Evolutionary conservation across 1,284 basidiomycete genomes (phyloP), one percentile per base, ranked within the genome.

Genomic region (Grifola frondosa): DNA sequence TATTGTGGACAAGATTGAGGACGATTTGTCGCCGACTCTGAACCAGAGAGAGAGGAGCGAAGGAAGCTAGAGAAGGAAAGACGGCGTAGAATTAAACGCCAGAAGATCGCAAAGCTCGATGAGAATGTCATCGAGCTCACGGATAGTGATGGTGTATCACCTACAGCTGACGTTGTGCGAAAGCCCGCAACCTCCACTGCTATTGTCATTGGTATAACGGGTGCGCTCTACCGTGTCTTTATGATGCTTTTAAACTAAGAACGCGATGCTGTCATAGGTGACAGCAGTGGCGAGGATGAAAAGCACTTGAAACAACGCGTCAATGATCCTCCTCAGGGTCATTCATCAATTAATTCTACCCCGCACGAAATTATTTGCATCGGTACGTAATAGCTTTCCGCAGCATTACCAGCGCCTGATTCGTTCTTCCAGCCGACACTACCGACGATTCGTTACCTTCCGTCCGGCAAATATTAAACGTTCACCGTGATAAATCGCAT

Each of bases 11-110:
- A n/a, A n/a, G n/a, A n/a, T n/a, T n/a, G n/a, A n/a, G n/a, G n/a
- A n/a, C n/a, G n/a, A n/a, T n/a, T n/a, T 23, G 70, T 84, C 3
- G 77, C 78, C 25, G 83, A 87, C 62, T 85, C 83, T 0, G 84
- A 85, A 59, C 81, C 81, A 17, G 83, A 86, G 58, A 68, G 82
- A 44, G 74, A 77, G 49, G 63, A 70, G 38, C 52, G 63, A n/a
- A 68, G 75, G 33, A n/a, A n/a, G n/a, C 60, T 49, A 25, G 55
- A 58, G 39, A 37, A 48, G 39, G 56, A 53, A 33, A 37, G 51
- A 30, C 42, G 40, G 22, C 37, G 39, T 36, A 56, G 45, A 34
- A 54, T 42, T 32, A 42, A 37, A 19, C 48, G 33, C 23, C 20
- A 31, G 20, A 39, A 33, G 21, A 12, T 20, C 11, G 23, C 39